phyloP scores from a whole-genome alignment of 345 rosid species.

The Aquilaria malaccensis region DNA sequence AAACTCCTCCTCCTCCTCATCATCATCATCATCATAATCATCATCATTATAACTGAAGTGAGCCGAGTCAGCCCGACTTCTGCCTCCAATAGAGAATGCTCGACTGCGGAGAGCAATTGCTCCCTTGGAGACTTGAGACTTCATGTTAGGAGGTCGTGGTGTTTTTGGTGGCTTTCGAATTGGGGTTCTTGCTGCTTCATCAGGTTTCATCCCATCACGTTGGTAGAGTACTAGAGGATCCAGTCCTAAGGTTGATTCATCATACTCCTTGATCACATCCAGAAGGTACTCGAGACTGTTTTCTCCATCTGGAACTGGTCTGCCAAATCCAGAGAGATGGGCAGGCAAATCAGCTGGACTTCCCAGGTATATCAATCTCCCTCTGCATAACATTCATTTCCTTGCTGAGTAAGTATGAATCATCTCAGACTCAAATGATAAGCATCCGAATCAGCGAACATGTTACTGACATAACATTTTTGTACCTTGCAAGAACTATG shows the following conservation, averaged over 20 bases:
- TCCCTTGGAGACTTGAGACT: slow-evolving; percentile 24
- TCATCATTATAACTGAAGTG: neutral
- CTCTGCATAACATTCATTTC: slow-evolving; percentile 3
- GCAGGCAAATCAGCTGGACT: neutral
- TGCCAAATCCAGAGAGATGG: neutral
- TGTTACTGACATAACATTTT: neutral
- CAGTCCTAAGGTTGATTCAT: slow-evolving; percentile 52
- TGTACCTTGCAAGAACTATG: slow-evolving; percentile 12
- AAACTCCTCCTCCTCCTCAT: slow-evolving; percentile 33
- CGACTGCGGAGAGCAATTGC: slow-evolving; percentile 38
- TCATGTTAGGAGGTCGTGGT: slow-evolving; percentile 16
- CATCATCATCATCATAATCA: slow-evolving; percentile 21
- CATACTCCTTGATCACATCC: slow-evolving; percentile 9
- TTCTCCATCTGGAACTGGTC: neutral
- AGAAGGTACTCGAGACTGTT: neutral
- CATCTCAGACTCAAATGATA: neutral
- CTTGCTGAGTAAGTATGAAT: neutral
- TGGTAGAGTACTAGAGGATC: slow-evolving; percentile 58
- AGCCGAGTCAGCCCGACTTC: slow-evolving; percentile 22
- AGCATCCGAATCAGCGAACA: neutral
- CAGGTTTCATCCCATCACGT: slow-evolving; percentile 51
- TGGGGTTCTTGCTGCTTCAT: slow-evolving; percentile 36
- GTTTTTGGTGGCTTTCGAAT: slow-evolving; percentile 31
- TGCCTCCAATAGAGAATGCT: slow-evolving; percentile 25
- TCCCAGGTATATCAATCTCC: slow-evolving; percentile 12